These are phyloP conservation scores for Dianthus caryophyllus DNA, from an alignment of 148 eudicot species.

Conservation along the genomic window DNA sequence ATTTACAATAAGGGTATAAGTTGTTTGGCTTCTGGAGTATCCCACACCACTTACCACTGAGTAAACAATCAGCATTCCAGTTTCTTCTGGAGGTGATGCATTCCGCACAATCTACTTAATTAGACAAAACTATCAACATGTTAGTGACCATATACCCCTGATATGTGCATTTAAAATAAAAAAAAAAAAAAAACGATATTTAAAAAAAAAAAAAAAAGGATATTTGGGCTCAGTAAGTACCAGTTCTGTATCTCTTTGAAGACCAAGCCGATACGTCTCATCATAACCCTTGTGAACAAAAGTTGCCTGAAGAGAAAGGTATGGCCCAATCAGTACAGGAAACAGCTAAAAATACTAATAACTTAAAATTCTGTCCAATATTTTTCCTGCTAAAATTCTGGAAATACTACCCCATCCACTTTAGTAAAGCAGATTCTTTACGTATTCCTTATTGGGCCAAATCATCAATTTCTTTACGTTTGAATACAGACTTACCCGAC, in stretches of 20 bases:
- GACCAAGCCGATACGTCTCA: constrained; percentile 94
- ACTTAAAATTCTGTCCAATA: too few species aligned
- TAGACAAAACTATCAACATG: neutral
- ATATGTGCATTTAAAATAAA: neutral
- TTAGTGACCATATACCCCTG: constrained; percentile 1
- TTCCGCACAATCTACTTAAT: constrained; percentile 72
- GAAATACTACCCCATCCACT: too few species aligned
- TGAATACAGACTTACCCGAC: too few species aligned
- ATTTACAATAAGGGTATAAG: neutral
- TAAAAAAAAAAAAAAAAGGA: neutral
- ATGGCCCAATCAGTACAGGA: constrained; percentile 14
- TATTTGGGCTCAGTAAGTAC: constrained; percentile 30
- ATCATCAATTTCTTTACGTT: too few species aligned
- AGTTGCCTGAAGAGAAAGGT: constrained; percentile 50
- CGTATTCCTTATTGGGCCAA: too few species aligned
- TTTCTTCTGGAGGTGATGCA: constrained; percentile 81
- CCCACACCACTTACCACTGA: constrained; percentile 89
- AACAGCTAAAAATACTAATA: constrained; percentile 7
- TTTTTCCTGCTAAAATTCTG: too few species aligned
- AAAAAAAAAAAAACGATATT: too few species aligned
- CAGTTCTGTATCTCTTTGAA: constrained; percentile 75
- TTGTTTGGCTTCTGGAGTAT: constrained; percentile 7
- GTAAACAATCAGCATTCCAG: constrained; percentile 97
- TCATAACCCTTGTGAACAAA: constrained; percentile 97
- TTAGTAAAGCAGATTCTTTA: too few species aligned